Conservation (phyloP, 495 filamentous ascomycete genomes). For the Astrothelium subdiscretum region DNA sequence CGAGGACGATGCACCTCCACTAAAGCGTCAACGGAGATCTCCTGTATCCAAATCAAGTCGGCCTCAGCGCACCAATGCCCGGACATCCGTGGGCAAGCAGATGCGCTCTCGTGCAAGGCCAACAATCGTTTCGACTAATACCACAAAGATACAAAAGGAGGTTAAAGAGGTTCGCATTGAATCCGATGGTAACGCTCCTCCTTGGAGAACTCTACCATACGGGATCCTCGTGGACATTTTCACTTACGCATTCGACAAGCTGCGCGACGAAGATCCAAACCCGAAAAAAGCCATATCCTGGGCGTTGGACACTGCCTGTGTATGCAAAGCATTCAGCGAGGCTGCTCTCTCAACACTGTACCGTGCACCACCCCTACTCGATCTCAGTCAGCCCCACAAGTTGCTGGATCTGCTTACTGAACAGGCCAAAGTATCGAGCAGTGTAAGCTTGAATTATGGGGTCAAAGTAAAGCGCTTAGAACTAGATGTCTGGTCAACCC, state of each 20-base stretch:
- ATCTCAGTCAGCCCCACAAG: slow-evolving; percentile 39
- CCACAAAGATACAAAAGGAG: background rate
- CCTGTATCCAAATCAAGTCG: background rate
- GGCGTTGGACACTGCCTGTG: slow-evolving; percentile 47
- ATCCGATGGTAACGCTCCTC: slow-evolving; percentile 38
- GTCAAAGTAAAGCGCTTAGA: slow-evolving; percentile 59
- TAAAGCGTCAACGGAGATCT: slow-evolving; percentile 8
- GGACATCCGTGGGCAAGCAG: too few species aligned
- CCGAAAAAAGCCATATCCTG: slow-evolving; percentile 39
- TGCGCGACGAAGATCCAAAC: slow-evolving; percentile 38
- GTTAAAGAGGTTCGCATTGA: background rate
- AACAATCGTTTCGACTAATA: background rate
- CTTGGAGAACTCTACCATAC: slow-evolving; percentile 61
- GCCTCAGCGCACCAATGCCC: background rate
- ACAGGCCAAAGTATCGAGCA: slow-evolving; percentile 19
- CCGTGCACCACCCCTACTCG: slow-evolving; percentile 49
- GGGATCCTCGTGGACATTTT: slow-evolving; percentile 64
- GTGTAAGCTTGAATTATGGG: slow-evolving; percentile 41
- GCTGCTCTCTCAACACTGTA: slow-evolving; percentile 68
- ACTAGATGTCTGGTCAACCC: slow-evolving; percentile 44
- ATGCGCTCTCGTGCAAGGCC: too few species aligned
- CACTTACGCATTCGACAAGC: slow-evolving; percentile 46
- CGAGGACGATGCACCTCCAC: background rate
- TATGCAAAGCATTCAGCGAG: slow-evolving; percentile 57
- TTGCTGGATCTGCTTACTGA: slow-evolving; percentile 37